A percentile compares a stretch with the other conserved stretches of the same genome.
These are phyloP conservation scores for Russula compacta DNA, from an alignment of 768 basidiomycete species.

Conservation along the genomic window DNA sequence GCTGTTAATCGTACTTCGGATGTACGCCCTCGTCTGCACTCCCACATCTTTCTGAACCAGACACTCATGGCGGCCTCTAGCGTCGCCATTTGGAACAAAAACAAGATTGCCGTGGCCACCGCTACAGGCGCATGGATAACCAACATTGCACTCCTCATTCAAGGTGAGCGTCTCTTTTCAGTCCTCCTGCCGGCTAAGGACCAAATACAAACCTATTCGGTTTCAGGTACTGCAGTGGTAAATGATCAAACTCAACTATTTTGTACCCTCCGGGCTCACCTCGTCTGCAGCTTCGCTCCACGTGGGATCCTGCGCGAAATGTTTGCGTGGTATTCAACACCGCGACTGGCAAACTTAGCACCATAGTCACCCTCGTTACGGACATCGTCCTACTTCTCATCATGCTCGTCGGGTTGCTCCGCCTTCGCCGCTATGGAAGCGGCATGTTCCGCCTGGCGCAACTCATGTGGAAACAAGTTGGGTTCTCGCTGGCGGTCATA, in stretches of 20 bases:
- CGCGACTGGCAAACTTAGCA: neutral
- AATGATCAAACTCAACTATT: neutral
- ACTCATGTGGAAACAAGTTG: constrained; percentile 3
- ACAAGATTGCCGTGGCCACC: neutral
- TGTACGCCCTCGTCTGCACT: neutral
- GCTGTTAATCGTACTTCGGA: neutral
- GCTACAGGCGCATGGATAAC: neutral
- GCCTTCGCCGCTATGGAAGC: neutral
- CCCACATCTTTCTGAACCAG: neutral
- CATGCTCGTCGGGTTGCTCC: neutral
- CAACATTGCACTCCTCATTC: neutral
- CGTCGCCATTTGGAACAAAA: neutral
- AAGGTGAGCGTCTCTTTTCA: neutral
- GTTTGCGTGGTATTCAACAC: neutral
- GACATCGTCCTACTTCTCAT: neutral
- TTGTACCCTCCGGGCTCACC: neutral
- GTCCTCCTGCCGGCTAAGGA: neutral
- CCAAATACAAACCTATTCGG: too few relatives aligned
- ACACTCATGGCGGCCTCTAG: neutral
- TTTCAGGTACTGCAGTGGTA: neutral
- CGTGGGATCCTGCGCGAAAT: neutral
- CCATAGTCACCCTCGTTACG: neutral
- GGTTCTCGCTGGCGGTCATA: neutral
- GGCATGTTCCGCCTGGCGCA: neutral
- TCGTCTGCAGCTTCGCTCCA: neutral